Evolutionary conservation across 169 alveolate species (phyloP), one percentile per base, ranked within the genome.

Genomic region (Condylostoma magnum): DNA sequence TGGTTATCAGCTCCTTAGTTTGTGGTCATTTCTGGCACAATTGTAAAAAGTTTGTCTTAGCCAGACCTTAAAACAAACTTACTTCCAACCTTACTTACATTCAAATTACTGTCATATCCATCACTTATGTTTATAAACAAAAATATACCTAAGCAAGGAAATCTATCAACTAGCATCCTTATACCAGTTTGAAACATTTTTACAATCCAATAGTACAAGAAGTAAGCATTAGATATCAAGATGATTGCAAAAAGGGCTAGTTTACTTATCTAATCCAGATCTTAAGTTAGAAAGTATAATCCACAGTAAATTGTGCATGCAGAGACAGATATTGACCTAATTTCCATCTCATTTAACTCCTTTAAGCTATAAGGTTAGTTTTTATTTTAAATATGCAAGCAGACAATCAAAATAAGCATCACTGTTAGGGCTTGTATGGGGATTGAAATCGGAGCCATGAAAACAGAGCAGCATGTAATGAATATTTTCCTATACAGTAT

Each of bases 401-500:
- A 80, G n/a, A 41, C 1, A 3, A 80, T 33, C 10, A 80, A n/a
- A 33, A 80, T 8, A 2, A 74, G 25, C 6, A 73, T 63, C 3
- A 57, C 71, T 15, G 67, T 58, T 25, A 80, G 44, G 12, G 70
- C 87, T 70, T 80, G 75, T 2, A 69, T 48, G 20, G 69, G 22
- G 4, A 56, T 66, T 8, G 58, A 57, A 70, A 46, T 4, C 27
- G 58, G n/a, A 50, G 8, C 2, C 34, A 78, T 12, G 33, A 78
- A 71, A 0, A 78, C 86, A 1, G 74, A 22, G 10, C 58, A 34
- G 28, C 79, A 63, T 1, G 63, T 63, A 33, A 78, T 22, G 20
- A 65, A 34, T 44, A 78, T 72, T 38, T 78, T 78, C 47, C 87
- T 66, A 36, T 55, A 56, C 53, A 67, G 30, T 2, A 80, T 67